Percentiles rank a stretch among this genome's conserved stretches.
Conservation (phyloP, 106 monocot species). For the Dendrobium chrysotoxum region DNA sequence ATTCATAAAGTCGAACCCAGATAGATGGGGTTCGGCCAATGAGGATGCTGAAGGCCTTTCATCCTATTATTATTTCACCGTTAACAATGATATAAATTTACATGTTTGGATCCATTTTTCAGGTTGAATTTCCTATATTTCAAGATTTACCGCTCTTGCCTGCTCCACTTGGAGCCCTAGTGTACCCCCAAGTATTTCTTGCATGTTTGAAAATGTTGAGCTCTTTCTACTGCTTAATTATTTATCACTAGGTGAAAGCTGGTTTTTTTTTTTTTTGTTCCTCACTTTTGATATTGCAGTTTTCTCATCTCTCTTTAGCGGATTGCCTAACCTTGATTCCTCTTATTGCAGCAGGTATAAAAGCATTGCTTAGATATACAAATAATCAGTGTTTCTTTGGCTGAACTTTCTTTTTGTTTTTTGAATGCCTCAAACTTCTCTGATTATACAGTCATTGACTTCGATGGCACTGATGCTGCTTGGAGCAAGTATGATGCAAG, state of each 20-base stretch:
- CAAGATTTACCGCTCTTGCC: conserved; percentile 52
- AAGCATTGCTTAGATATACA: neutral
- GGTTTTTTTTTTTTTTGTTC: neutral
- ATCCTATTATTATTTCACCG: neutral
- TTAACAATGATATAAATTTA: neutral
- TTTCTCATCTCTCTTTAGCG: conserved; percentile 39
- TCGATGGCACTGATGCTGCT: conserved; percentile 67
- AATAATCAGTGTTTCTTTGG: neutral
- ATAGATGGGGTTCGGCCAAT: too few species aligned
- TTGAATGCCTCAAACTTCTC: conserved; percentile 8
- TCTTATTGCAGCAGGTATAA: conserved; percentile 58
- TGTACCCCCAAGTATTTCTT: conserved; percentile 58
- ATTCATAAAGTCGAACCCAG: neutral
- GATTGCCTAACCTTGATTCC: conserved; percentile 57
- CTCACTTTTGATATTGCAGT: conserved; percentile 14
- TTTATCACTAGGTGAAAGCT: neutral
- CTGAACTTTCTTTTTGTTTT: neutral
- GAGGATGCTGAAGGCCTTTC: too few species aligned
- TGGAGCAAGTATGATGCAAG: conserved; percentile 82
- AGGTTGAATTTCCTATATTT: conserved; percentile 71
- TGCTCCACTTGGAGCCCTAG: conserved; percentile 54
- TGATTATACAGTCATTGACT: conserved; percentile 55
- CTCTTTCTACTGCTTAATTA: neutral
- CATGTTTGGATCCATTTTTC: neutral
- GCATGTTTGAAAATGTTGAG: neutral